Percentiles rank a stretch among this genome's conserved stretches.
phyloP scores from a whole-genome alignment of 2,329 filamentous ascomycete genomes.

The Arthrobotrys pseudoclavata region DNA sequence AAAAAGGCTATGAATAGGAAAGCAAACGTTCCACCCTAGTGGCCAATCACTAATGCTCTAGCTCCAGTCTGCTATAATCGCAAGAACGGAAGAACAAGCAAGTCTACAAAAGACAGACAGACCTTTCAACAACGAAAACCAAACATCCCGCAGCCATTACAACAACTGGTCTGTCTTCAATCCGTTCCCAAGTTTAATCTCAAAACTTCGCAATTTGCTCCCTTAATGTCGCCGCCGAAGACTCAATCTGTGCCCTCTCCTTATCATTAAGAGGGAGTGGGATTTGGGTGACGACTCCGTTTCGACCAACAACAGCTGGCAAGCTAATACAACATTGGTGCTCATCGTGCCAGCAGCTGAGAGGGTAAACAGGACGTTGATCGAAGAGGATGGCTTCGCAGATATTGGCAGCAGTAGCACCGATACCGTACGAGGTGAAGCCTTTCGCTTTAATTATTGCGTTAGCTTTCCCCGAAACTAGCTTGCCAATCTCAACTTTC shows the following conservation, averaged over 20 bases:
- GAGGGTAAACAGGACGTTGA: conserved; percentile 64
- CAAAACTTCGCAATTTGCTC: conserved; percentile 56
- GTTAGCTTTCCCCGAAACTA: conserved; percentile 64
- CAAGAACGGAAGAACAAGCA: conserved; percentile 22
- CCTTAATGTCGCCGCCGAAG: conserved; percentile 53
- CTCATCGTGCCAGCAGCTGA: conserved; percentile 62
- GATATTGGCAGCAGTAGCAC: conserved; percentile 64
- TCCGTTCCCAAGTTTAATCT: background rate
- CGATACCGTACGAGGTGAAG: conserved; percentile 65
- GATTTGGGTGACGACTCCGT: conserved; percentile 44
- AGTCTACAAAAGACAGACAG: conserved; percentile 9
- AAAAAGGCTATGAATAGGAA: conserved; percentile 25
- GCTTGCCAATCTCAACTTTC: conserved; percentile 62
- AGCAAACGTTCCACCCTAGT: conserved; percentile 27
- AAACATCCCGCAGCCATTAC: conserved; percentile 12
- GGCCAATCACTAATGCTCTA: conserved; percentile 35
- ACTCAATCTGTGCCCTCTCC: conserved; percentile 44
- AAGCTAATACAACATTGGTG: conserved; percentile 58
- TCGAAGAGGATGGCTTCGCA: conserved; percentile 64
- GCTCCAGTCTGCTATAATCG: conserved; percentile 32
- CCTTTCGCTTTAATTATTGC: conserved; percentile 65
- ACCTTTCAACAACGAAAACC: background rate
- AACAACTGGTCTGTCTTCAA: conserved; percentile 15
- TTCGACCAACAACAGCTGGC: conserved; percentile 52
- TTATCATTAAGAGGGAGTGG: conserved; percentile 59